A percentile compares a stretch with the other conserved stretches of the same genome.
Conservation (phyloP, 2,329 filamentous ascomycete species). For the Beauveria medogensis region DNA sequence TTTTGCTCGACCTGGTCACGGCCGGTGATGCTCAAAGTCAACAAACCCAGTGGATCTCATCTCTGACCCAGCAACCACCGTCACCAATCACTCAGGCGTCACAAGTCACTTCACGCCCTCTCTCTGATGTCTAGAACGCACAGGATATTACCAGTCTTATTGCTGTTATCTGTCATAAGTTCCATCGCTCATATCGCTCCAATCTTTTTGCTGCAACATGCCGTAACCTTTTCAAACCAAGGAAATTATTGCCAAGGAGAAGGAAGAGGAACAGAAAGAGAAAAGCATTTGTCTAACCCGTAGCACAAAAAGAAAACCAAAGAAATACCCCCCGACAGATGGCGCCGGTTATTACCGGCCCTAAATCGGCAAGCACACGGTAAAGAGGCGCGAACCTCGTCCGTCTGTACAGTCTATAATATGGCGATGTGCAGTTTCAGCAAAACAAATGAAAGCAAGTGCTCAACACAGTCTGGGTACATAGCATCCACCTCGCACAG, state of each 20-base stretch:
- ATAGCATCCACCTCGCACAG: background rate
- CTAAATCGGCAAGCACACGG: slow-evolving; percentile 20
- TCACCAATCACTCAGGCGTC: background rate
- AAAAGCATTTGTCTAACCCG: slow-evolving; percentile 11
- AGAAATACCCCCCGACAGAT: background rate
- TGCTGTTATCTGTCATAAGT: slow-evolving; percentile 3
- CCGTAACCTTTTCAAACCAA: background rate
- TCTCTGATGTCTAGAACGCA: background rate
- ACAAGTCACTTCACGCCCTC: background rate
- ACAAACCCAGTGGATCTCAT: background rate
- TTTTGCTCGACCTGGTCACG: background rate
- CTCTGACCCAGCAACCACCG: background rate
- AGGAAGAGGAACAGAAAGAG: slow-evolving; percentile 8
- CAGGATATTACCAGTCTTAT: slow-evolving; percentile 9
- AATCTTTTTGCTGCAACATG: slow-evolving; percentile 7
- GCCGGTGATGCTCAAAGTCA: background rate
- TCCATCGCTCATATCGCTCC: slow-evolving; percentile 3
- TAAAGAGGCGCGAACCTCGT: slow-evolving; percentile 27
- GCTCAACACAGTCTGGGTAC: slow-evolving; percentile 1
- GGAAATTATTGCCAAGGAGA: background rate
- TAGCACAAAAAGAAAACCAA: slow-evolving; percentile 4
- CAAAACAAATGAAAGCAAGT: slow-evolving; percentile 10
- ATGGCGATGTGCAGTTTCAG: slow-evolving; percentile 10
- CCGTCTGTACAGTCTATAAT: slow-evolving; percentile 30
- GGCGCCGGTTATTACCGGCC: slow-evolving; percentile 21